Evolutionary conservation across 2,329 filamentous ascomycete genomes (phyloP).

Genomic region (Colletotrichum agaves): DNA sequence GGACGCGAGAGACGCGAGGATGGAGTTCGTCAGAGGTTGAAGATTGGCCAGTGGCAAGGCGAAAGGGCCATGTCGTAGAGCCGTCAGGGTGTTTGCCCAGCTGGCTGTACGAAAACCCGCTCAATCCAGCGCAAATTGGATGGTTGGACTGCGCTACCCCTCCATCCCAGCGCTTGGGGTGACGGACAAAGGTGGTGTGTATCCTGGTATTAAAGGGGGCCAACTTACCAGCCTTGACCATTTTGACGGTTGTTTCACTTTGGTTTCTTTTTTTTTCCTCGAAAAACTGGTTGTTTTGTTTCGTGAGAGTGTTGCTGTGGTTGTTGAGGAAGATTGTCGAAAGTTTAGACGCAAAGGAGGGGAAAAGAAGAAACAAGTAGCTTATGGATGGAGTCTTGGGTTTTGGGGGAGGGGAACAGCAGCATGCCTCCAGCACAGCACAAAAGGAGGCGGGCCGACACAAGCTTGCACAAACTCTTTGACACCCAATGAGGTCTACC

Average conservation of each 20-base stretch:
- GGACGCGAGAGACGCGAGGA: constrained; percentile 17
- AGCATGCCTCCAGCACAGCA: constrained; percentile 1
- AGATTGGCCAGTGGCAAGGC: constrained; percentile 31
- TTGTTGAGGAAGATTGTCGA: constrained; percentile 23
- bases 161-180: constrained; percentile 33
- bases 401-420: neutral
- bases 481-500: constrained; percentile 13
- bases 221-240: constrained; percentile 96
- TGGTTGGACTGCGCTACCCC: constrained; percentile 44
- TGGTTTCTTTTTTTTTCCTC: constrained; percentile 41
- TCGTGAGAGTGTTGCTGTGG: constrained; percentile 17
- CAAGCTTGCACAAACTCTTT: constrained; percentile 32
- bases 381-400: constrained; percentile 22
- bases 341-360: constrained; percentile 32
- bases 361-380: constrained; percentile 30
- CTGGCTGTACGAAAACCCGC: constrained; percentile 59
- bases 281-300: constrained; percentile 24
- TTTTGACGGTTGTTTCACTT: constrained; percentile 74
- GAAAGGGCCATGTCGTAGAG: constrained; percentile 34
- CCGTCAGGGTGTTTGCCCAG: constrained; percentile 46
- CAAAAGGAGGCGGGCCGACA: constrained; percentile 13
- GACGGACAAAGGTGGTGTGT: constrained; percentile 40
- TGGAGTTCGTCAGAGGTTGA: constrained; percentile 17
- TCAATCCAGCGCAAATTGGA: constrained; percentile 63
- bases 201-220: constrained; percentile 40